Evolutionary conservation across 805 yeast genomes (phyloP).

Genomic region (Ogataea degrootiae): DNA sequence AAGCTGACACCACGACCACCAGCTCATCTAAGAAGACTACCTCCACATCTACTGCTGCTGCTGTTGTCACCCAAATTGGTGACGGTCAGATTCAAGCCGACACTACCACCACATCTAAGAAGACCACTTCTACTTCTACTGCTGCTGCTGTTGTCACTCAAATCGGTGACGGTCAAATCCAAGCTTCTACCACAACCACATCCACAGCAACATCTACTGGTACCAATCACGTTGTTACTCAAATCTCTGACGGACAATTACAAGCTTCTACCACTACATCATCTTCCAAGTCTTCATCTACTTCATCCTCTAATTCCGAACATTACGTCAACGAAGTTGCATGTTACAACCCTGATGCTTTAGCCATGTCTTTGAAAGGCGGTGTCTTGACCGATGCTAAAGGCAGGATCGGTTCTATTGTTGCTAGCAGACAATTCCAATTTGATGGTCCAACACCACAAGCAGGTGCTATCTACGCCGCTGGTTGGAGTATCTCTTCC

Average conservation of each 20-base stretch:
- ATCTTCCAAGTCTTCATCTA: conserved; percentile 9
- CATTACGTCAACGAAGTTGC: conserved; percentile 23
- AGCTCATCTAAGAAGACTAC: conserved; percentile 24
- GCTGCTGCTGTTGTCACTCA: conserved; percentile 30
- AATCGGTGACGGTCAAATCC: conserved; percentile 19
- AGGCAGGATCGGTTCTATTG: conserved; percentile 55
- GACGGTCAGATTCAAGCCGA: conserved; percentile 48
- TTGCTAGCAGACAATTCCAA: conserved; percentile 61
- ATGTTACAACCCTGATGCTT: conserved; percentile 34
- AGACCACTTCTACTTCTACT: conserved; percentile 22
- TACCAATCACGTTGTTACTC: conserved; percentile 31
- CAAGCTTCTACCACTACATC: conserved; percentile 30
- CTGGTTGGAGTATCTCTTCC: conserved; percentile 43
- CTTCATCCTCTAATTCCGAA: conserved; percentile 23
- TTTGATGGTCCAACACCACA: conserved; percentile 65
- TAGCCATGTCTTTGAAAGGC: conserved; percentile 39
- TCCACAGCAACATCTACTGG: conserved; percentile 31
- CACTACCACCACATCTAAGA: conserved; percentile 26
- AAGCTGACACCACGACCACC: conserved; percentile 34
- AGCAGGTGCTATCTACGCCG: conserved; percentile 51
- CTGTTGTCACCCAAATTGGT: conserved; percentile 41
- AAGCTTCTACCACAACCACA: conserved; percentile 22
- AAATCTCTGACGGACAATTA: conserved; percentile 33
- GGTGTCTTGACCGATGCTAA: conserved; percentile 41
- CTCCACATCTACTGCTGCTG: conserved; percentile 32